These are phyloP conservation scores for Podila verticillata DNA, from an alignment of 192 early-diverging fungal genomes.

Conservation along the genomic window DNA sequence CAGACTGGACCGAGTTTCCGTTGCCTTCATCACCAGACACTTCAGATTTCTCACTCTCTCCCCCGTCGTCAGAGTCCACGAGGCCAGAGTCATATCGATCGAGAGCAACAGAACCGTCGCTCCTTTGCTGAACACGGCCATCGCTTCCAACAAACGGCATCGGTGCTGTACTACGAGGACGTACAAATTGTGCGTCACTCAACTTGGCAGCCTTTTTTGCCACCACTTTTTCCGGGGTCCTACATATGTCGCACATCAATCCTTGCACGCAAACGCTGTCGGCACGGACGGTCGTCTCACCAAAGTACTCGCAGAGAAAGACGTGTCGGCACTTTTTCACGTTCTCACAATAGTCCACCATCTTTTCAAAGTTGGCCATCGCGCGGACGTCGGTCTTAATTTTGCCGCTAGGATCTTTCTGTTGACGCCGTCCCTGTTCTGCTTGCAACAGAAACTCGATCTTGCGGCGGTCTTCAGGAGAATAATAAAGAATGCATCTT, in stretches of 20 bases:
- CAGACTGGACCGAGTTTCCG: not conserved
- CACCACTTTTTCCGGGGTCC: constrained; percentile 38
- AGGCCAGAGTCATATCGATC: constrained; percentile 33
- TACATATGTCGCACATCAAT: constrained; percentile 33
- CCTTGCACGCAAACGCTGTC: constrained; percentile 26
- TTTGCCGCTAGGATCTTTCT: constrained; percentile 28
- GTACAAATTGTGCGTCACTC: not conserved
- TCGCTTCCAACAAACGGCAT: constrained; percentile 19
- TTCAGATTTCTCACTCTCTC: not conserved
- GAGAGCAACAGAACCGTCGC: constrained; percentile 20
- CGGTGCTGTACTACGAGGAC: constrained; percentile 9
- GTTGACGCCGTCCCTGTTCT: constrained; percentile 66
- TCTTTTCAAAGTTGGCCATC: constrained; percentile 63
- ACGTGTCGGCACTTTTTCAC: constrained; percentile 81
- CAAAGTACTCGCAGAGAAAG: constrained; percentile 90
- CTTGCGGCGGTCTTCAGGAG: constrained; percentile 72
- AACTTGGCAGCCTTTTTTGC: constrained; percentile 32
- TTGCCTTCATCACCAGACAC: not conserved
- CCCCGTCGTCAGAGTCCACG: constrained; percentile 7
- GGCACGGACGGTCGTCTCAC: constrained; percentile 71
- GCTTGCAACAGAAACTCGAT: constrained; percentile 66
- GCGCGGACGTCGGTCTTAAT: not conserved
- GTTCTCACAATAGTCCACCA: constrained; percentile 86
- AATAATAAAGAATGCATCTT: constrained; percentile 83
- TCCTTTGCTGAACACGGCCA: constrained; percentile 30